These are phyloP conservation scores for Leccinum incarnatum DNA, from an alignment of 768 basidiomycete species.

Conservation along the genomic window DNA sequence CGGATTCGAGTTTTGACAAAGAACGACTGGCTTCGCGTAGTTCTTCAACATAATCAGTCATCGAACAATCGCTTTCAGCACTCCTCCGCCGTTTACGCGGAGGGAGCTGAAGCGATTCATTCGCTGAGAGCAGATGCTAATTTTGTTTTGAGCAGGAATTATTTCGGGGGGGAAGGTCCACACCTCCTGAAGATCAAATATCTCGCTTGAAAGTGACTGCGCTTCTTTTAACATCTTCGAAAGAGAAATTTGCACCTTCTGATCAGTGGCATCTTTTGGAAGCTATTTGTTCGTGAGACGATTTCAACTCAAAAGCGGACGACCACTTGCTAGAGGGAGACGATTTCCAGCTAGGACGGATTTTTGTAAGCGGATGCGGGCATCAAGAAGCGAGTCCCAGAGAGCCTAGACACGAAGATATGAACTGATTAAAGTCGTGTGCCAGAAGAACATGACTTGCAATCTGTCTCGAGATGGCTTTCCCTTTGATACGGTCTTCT, in stretches of 20 bases:
- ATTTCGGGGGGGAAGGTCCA: slow-evolving; percentile 11
- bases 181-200: slow-evolving; percentile 70
- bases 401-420: slow-evolving; percentile 48
- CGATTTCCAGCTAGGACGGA: slow-evolving; percentile 60
- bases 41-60: slow-evolving; percentile 17
- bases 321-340: slow-evolving; percentile 56
- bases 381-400: slow-evolving; percentile 86
- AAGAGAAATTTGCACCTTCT: slow-evolving; percentile 45
- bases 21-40: slow-evolving; percentile 44
- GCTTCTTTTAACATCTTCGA: slow-evolving; percentile 60
- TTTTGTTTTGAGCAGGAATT: slow-evolving; percentile 16
- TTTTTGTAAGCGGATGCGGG: slow-evolving; percentile 92
- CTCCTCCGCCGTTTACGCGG: slow-evolving; percentile 57
- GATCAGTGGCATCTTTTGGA: slow-evolving; percentile 26
- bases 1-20: slow-evolving; percentile 46
- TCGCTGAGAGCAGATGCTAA: slow-evolving; percentile 46
- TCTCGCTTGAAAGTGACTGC: slow-evolving; percentile 57
- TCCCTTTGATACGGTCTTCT: slow-evolving; percentile 77
- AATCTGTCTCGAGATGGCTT: slow-evolving; percentile 78
- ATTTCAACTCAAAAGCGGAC: not conserved
- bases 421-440: slow-evolving; percentile 1
- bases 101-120: slow-evolving; percentile 47
- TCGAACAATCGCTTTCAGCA: slow-evolving; percentile 19
- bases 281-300: slow-evolving; percentile 30
- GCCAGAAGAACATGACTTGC: slow-evolving; percentile 43